Evolutionary conservation across 805 yeast genomes (phyloP), one percentile per base, ranked within the genome.

Genomic region (Candida vartiovaarae): DNA sequence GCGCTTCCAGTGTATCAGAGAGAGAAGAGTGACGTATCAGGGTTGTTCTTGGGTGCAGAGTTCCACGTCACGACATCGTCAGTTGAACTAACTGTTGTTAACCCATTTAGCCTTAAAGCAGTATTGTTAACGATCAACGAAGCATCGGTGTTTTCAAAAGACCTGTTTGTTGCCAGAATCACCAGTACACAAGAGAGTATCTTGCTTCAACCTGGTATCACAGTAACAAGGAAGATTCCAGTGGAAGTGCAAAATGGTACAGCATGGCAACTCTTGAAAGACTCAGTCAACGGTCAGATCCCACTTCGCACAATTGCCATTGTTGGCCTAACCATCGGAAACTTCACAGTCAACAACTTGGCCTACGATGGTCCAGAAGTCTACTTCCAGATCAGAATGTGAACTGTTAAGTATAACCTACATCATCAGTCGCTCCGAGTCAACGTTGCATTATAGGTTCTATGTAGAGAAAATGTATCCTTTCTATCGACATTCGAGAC

Each of bases 21-120:
- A 40, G 48, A 41, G 26, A 50, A 45, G 20, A 41, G 41, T 30
- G 47, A 47, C 4, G 37, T 41, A 20, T 34, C 53, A 9, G 72
- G 74, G 2, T 78, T 78, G 44, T 59, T 80, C 6, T 41, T 73
- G 1, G 71, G 68, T 11, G 67, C 76, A 5, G 74, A 75, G 0
- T 71, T 80, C 61, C 83, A 80, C 56, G 49, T 80, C 4, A 61
- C 78, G 61, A 62, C 73, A 0, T 73, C 80, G 1, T 78, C 77
- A 38, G 66, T 77, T 5, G 82, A 78, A 50, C 54, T 80, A 44
- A 70, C 72, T 0, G 63, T 78, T 0, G 75, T 56, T 57, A 80
- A 80, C 50, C 86, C 86, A 2, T 51, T 80, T 1, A 43, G 49
- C 4, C 78, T 80, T 51, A 56, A 66, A n/a, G 72, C 67, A 11